phyloP scores from a whole-genome alignment of 768 basidiomycete species.

The Pleurotus salmoneostramineus region DNA sequence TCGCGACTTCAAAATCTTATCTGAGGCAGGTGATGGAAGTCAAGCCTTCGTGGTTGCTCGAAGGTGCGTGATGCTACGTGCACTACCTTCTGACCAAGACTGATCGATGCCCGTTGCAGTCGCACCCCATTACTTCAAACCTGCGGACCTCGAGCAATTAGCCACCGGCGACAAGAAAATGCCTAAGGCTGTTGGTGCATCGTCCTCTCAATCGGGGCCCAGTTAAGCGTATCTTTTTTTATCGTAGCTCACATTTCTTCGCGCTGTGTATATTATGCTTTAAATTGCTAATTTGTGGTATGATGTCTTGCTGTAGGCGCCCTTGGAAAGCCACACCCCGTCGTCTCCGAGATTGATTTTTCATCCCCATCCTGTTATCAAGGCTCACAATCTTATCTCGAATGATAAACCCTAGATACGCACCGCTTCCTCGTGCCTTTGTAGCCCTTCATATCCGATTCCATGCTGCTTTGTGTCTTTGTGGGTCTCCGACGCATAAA shows the following conservation, averaged over 20 bases:
- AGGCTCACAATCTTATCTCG: no score
- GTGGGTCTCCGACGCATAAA: no score
- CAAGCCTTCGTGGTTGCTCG: conserved; percentile 90
- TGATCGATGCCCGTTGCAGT: conserved; percentile 40
- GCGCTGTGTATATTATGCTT: not conserved
- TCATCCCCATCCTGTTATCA: no score
- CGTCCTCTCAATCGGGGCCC: conserved; percentile 17
- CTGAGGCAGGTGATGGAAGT: conserved; percentile 99
- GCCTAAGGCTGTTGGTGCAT: conserved; percentile 72
- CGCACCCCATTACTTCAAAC: conserved; percentile 95
- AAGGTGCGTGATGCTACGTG: conserved; percentile 49
- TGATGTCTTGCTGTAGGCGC: no score
- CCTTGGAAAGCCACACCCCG: no score
- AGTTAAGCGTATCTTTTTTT: conserved; percentile 7
- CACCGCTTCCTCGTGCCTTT: no score
- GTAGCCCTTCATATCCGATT: no score
- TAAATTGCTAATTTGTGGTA: no score
- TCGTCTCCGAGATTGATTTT: no score
- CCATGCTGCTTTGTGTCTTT: no score
- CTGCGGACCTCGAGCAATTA: conserved; percentile 75
- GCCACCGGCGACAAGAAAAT: conserved; percentile 87
- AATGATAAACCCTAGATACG: no score
- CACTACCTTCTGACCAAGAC: not conserved
- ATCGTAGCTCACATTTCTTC: no score
- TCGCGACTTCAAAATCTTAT: conserved; percentile 97